phyloP scores from a whole-genome alignment of 495 filamentous ascomycete species.

The Lepraria neglecta region DNA sequence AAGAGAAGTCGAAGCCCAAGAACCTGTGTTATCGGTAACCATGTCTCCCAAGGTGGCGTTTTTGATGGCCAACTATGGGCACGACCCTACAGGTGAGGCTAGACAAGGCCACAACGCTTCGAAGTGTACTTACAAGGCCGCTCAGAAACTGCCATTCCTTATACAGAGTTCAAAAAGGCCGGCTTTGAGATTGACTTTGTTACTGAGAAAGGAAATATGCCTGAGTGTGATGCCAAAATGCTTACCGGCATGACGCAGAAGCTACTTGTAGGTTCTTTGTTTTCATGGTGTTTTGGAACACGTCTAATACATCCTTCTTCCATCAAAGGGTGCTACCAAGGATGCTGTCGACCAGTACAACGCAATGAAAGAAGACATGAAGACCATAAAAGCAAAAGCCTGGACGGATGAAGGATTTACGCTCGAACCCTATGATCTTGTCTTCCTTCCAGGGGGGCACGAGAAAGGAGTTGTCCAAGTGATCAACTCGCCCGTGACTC shows the following conservation, averaged over 20 bases:
- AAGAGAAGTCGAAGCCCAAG: neutral
- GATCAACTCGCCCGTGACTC: constrained; percentile 46
- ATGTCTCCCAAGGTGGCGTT: constrained; percentile 27
- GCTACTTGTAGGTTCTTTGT: constrained; percentile 38
- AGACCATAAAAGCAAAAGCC: constrained; percentile 38
- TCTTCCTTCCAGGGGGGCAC: constrained; percentile 50
- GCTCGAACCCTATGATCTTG: constrained; percentile 42
- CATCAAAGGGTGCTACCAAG: constrained; percentile 41
- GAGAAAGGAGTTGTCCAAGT: constrained; percentile 47
- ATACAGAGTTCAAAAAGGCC: constrained; percentile 44
- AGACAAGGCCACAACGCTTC: neutral
- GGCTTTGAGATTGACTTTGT: constrained; percentile 46
- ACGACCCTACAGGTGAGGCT: constrained; percentile 47
- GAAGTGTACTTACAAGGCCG: neutral
- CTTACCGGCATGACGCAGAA: constrained; percentile 47
- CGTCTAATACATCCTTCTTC: constrained; percentile 12
- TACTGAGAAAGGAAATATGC: constrained; percentile 44
- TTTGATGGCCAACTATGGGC: constrained; percentile 51
- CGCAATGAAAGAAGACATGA: constrained; percentile 39
- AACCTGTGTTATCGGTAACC: neutral
- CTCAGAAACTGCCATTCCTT: constrained; percentile 49
- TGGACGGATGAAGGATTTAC: constrained; percentile 45
- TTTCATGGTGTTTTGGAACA: neutral
- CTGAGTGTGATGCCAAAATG: constrained; percentile 49
- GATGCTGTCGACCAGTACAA: constrained; percentile 38